phyloP scores from a whole-genome alignment of 83 land plant genomes.

The Picea abies region DNA sequence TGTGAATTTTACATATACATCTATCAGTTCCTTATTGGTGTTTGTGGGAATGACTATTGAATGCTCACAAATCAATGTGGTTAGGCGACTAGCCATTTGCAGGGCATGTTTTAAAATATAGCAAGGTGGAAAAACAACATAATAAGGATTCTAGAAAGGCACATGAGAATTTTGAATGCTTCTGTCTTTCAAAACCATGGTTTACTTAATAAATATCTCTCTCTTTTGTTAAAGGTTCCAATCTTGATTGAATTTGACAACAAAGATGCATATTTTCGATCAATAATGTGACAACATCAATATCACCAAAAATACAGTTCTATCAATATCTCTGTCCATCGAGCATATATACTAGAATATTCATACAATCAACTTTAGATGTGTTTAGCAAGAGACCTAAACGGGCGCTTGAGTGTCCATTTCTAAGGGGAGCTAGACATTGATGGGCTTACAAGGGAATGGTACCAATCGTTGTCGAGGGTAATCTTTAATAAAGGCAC shows the following conservation, averaged over 20 bases:
- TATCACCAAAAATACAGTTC: slow-evolving; percentile 94
- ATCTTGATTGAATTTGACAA: slow-evolving; percentile 97
- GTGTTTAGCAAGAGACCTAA: slow-evolving; percentile 90
- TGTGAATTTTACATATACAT: no score
- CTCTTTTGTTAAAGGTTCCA: slow-evolving; percentile 88
- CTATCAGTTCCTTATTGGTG: no score
- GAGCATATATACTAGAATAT: slow-evolving; percentile 98
- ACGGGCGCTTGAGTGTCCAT: slow-evolving; percentile 93
- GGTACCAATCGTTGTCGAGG: slow-evolving; percentile 93
- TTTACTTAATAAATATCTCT: slow-evolving; percentile 92
- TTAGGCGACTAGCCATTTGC: no score
- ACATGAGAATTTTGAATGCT: slow-evolving; percentile 89
- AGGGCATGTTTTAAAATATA: no score
- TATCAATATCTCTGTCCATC: slow-evolving; percentile 80
- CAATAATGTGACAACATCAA: slow-evolving; percentile 94
- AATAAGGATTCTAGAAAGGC: slow-evolving; percentile 87
- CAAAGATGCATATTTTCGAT: slow-evolving; percentile 89
- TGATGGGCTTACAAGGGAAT: slow-evolving; percentile 98
- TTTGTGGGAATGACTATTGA: no score
- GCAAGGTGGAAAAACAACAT: no score
- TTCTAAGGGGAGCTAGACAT: slow-evolving; percentile 99
- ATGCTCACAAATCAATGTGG: no score
- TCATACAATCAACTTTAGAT: slow-evolving; percentile 95
- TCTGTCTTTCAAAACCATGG: slow-evolving; percentile 96
- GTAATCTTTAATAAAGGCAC: slow-evolving; percentile 98